Evolutionary conservation across 108 stramenopile genomes (phyloP).

Genomic region (Aurantiochytrium sp.): DNA sequence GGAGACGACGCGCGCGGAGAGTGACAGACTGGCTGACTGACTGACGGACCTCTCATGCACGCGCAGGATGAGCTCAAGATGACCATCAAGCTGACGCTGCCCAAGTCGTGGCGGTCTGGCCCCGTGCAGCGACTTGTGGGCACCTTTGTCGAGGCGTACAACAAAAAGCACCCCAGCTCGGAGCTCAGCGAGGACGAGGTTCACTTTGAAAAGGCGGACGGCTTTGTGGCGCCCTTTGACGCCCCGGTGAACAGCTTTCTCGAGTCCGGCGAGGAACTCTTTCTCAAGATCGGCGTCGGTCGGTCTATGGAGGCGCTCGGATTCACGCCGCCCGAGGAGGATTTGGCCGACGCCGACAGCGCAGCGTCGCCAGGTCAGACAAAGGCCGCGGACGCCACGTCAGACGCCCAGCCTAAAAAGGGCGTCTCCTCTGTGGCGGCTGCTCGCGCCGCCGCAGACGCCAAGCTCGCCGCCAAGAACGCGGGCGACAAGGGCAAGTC

Average conservation of each 20-base stretch:
- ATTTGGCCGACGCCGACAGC: too few species aligned
- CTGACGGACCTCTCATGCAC: too few species aligned
- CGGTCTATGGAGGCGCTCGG: background rate
- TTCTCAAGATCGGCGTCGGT: background rate
- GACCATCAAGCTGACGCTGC: conserved; percentile 80
- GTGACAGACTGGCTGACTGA: too few species aligned
- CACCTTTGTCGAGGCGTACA: conserved; percentile 78
- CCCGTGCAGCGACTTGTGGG: conserved; percentile 67
- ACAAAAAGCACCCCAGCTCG: conserved; percentile 64
- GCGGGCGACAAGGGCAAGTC: background rate
- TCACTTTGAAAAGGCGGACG: conserved; percentile 49
- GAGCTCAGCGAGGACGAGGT: conserved; percentile 49
- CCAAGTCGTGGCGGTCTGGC: conserved; percentile 76
- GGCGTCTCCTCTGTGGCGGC: background rate
- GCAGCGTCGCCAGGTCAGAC: too few species aligned
- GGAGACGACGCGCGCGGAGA: too few species aligned
- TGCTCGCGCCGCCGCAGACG: background rate
- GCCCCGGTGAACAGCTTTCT: background rate
- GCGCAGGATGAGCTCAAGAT: conserved; percentile 52
- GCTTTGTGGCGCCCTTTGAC: background rate
- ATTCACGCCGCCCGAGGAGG: background rate
- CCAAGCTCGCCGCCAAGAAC: background rate
- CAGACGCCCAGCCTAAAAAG: too few species aligned
- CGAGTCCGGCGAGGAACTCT: background rate
- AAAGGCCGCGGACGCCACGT: background rate